Evolutionary conservation across 2,329 filamentous ascomycete genomes (phyloP).

Genomic region (Talaromyces albobiverticillius): DNA sequence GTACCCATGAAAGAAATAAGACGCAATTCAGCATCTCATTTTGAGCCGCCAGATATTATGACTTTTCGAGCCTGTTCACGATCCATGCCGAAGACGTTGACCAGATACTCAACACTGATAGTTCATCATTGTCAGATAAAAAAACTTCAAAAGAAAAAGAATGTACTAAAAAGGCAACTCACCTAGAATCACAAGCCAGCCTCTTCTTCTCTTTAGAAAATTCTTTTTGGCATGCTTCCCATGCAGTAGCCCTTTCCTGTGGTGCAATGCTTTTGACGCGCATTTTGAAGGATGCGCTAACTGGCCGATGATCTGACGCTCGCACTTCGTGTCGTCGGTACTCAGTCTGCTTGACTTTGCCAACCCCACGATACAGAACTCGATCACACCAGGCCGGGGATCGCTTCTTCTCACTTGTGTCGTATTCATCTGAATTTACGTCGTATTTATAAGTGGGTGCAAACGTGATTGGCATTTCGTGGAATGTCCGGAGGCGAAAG

Average conservation of each 20-base stretch:
- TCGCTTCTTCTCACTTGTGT: conserved; percentile 90
- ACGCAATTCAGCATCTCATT: too few species aligned
- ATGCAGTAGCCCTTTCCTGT: conserved; percentile 61
- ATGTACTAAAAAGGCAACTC: conserved; percentile 38
- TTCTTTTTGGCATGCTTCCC: conserved; percentile 70
- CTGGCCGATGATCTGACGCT: conserved; percentile 89
- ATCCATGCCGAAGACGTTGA: conserved; percentile 59
- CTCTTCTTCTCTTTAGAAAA: conserved; percentile 70
- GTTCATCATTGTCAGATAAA: conserved; percentile 1
- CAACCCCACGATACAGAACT: conserved; percentile 77
- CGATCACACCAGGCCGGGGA: conserved; percentile 97
- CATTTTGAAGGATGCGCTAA: conserved; percentile 79
- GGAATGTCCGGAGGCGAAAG: conserved; percentile 83
- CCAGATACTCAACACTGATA: conserved; percentile 61
- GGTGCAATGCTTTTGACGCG: conserved; percentile 78
- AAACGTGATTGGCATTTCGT: conserved; percentile 87
- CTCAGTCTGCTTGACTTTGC: conserved; percentile 80
- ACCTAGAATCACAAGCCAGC: conserved; percentile 74
- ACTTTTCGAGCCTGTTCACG: conserved; percentile 52
- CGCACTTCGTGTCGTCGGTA: conserved; percentile 86
- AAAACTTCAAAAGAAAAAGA: neutral
- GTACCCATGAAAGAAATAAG: too few species aligned
- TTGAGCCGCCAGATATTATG: conserved; percentile 28
- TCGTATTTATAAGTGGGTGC: conserved; percentile 98
- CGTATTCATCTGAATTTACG: conserved; percentile 89